Base-by-base conservation (phyloP, 2,329 filamentous ascomycete genomes). In the Botrytis porri region DNA sequence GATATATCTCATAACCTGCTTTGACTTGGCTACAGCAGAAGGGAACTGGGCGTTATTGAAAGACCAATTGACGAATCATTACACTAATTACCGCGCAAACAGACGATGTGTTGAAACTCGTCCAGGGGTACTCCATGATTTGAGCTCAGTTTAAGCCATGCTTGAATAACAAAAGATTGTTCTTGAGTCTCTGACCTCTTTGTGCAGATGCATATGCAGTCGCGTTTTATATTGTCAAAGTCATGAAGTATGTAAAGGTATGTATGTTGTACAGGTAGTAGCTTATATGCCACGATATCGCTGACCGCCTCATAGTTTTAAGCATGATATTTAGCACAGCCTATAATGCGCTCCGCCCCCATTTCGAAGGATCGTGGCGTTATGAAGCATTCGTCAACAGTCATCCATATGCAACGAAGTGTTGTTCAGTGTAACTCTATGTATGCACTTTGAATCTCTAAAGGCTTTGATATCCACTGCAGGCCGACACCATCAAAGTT, bases 321-420 rank as follows among this genome's bases (percentile, higher is more conserved):
- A 57, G 62, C 22, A 71, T 70, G 57, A 29, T 25, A 45, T 48
- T 29, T 4, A 45, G 29, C 62, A 48, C 39, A 60, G 51, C 51
- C 70, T 59, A 37, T 25, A 71, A 12, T 57, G 18, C 16, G n/a
- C 25, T 43, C 48, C 35, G 61, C 70, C 61, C 48, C 62, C 62
- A 59, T 5, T 25, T 60, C n/a, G 51, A 72, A 69, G 70, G 51
- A 72, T 72, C 12, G 62, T 69, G 70, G 70, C 70, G 54, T 69
- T 43, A 4, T 37, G 45, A 69, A 60, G 63, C 41, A 72, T 67
- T 72, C 62, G 51, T 72, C 51, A 41, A 59, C 4, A 35, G 29
- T 66, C 70, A 39, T 10, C 70, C 51, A 45, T 8, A 66, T 59
- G 45, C 48, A 66, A 43, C 18, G 18, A 57, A 2, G 5, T 57